These are phyloP conservation scores for Lojkania enalia DNA, from an alignment of 2,329 filamentous ascomycete genomes.

Conservation along the genomic window DNA sequence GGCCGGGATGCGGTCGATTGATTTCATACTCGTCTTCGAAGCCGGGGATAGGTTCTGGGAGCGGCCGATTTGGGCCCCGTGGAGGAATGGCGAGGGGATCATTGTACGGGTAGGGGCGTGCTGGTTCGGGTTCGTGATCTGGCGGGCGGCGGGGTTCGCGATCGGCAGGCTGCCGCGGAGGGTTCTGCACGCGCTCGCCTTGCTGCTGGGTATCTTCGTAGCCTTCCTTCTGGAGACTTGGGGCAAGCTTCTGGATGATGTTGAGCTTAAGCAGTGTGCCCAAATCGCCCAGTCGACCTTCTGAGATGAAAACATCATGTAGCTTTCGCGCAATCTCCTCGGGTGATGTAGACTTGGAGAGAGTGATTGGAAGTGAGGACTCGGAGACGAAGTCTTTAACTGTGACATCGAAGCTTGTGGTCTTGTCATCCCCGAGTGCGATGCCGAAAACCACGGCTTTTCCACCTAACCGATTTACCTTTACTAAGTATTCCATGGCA, in stretches of 20 bases:
- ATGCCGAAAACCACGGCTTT: constrained; percentile 85
- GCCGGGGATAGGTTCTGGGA: constrained; percentile 81
- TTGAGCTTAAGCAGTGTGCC: constrained; percentile 73
- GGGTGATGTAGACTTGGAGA: constrained; percentile 52
- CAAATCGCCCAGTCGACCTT: constrained; percentile 67
- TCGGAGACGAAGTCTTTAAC: constrained; percentile 74
- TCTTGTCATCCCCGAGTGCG: constrained; percentile 78
- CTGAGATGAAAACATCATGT: constrained; percentile 72
- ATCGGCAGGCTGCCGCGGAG: constrained; percentile 19
- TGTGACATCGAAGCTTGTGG: constrained; percentile 74
- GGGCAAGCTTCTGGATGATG: constrained; percentile 82
- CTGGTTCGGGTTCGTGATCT: constrained; percentile 59
- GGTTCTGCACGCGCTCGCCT: constrained; percentile 48
- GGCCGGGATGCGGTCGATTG: constrained; percentile 62
- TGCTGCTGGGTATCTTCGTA: constrained; percentile 63
- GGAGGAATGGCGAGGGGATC: constrained; percentile 67
- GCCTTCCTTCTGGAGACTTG: constrained; percentile 74
- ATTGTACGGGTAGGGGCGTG: constrained; percentile 68
- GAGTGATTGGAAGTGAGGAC: constrained; percentile 58
- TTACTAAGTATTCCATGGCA: constrained; percentile 80
- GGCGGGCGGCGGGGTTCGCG: constrained; percentile 48
- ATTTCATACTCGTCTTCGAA: constrained; percentile 95
- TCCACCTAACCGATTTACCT: constrained; percentile 76
- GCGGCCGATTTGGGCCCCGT: constrained; percentile 57
- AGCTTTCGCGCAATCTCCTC: constrained; percentile 50